Percentiles rank a stretch among this genome's conserved stretches.
These are phyloP conservation scores for Annulohypoxylon moriforme DNA, from an alignment of 495 filamentous ascomycete genomes.

Conservation along the genomic window DNA sequence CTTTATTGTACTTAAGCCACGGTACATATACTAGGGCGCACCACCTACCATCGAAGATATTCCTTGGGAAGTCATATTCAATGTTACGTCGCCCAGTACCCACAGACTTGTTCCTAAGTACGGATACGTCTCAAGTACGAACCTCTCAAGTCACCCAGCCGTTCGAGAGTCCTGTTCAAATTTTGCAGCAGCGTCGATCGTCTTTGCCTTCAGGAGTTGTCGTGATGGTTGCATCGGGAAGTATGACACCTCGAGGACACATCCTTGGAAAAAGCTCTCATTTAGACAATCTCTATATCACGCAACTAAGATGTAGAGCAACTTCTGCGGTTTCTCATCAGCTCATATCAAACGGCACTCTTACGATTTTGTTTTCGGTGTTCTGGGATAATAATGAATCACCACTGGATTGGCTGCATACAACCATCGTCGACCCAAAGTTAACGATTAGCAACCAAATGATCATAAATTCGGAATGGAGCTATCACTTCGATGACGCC, in stretches of 20 bases:
- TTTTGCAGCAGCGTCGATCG: background rate
- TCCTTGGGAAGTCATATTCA: slow-evolving; percentile 8
- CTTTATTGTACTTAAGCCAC: background rate
- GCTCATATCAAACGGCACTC: slow-evolving; percentile 11
- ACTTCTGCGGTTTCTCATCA: slow-evolving; percentile 9
- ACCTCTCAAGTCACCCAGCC: background rate
- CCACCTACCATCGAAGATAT: slow-evolving; percentile 11
- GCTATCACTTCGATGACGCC: slow-evolving; percentile 3
- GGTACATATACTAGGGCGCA: slow-evolving; percentile 5
- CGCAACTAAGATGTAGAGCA: background rate
- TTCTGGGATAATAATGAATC: slow-evolving; percentile 10
- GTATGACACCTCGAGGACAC: background rate
- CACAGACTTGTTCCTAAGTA: slow-evolving; percentile 8
- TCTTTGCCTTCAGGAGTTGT: background rate
- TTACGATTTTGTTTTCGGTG: slow-evolving; percentile 14
- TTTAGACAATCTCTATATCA: slow-evolving; percentile 7
- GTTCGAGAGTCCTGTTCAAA: background rate
- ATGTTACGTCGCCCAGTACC: background rate
- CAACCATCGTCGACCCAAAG: slow-evolving; percentile 7
- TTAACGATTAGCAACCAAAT: too few relatives aligned
- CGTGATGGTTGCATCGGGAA: slow-evolving; percentile 12
- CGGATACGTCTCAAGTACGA: background rate
- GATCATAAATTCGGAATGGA: slow-evolving; percentile 1
- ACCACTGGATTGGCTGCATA: slow-evolving; percentile 13
- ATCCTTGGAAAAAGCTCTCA: slow-evolving; percentile 8